Conservation (phyloP, 1,284 basidiomycete genomes). For the Mycena sp. region DNA sequence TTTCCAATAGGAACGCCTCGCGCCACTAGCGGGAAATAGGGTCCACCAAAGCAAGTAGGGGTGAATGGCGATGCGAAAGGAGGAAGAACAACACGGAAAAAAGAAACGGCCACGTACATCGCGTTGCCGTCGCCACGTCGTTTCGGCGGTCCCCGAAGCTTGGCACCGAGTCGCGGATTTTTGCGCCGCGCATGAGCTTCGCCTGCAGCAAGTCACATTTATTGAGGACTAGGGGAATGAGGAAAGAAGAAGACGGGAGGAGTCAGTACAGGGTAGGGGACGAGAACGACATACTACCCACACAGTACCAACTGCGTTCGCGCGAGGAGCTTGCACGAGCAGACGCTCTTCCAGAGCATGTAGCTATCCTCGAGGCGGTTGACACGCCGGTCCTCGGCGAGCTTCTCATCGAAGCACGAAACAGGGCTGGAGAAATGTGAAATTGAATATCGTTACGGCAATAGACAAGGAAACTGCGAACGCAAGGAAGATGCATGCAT, state of each 20-base stretch:
- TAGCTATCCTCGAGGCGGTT: conserved; percentile 80
- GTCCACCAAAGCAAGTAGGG: no score
- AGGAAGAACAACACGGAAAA: not conserved
- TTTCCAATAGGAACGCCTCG: no score
- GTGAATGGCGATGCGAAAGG: not conserved
- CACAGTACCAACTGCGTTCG: conserved; percentile 68
- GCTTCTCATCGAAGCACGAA: conserved; percentile 76
- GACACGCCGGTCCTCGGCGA: conserved; percentile 71
- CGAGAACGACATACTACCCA: conserved; percentile 36
- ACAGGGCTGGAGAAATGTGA: conserved; percentile 46
- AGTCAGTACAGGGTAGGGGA: not conserved
- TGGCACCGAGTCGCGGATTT: conserved; percentile 33
- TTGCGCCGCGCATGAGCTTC: conserved; percentile 32
- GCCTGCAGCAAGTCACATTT: conserved; percentile 75
- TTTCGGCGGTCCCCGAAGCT: conserved; percentile 31
- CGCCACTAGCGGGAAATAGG: no score
- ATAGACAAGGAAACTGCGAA: conserved; percentile 35
- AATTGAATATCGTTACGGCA: not conserved
- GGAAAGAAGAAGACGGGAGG: not conserved
- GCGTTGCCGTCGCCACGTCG: conserved; percentile 58
- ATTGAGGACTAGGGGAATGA: conserved; percentile 56
- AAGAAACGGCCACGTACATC: conserved; percentile 36
- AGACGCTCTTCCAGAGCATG: conserved; percentile 75
- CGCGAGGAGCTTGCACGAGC: conserved; percentile 67
- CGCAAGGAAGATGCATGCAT: conserved; percentile 62